These are phyloP conservation scores for Leccinum boreale DNA, from an alignment of 768 basidiomycete genomes.

Conservation along the genomic window DNA sequence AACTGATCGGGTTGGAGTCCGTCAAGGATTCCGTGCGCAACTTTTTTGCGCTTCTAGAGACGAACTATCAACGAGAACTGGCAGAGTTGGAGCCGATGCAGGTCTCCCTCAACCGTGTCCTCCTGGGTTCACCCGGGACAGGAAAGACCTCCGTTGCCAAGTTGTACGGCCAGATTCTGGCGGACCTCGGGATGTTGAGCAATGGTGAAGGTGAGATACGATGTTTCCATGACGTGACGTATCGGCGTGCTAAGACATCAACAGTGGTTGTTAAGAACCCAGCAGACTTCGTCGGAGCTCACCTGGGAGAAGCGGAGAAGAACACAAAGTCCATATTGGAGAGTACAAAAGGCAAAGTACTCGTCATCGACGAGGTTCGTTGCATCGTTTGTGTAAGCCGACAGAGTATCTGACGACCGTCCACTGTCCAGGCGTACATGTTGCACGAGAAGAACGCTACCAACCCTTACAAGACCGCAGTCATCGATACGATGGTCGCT, in stretches of 20 bases:
- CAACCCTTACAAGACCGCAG: constrained; percentile 62
- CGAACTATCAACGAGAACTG: constrained; percentile 62
- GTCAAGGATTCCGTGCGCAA: constrained; percentile 58
- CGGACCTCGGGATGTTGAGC: constrained; percentile 60
- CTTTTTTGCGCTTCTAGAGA: constrained; percentile 45
- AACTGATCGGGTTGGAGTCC: constrained; percentile 49
- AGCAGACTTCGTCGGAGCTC: constrained; percentile 60
- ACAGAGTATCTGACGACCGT: background rate
- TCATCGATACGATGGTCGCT: constrained; percentile 73
- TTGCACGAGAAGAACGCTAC: constrained; percentile 43
- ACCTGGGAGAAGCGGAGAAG: constrained; percentile 57
- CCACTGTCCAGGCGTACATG: constrained; percentile 61
- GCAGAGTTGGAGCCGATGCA: constrained; percentile 49
- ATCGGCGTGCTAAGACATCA: background rate
- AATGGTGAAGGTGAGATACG: constrained; percentile 61
- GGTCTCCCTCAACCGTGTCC: constrained; percentile 60
- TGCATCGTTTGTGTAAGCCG: background rate
- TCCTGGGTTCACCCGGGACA: constrained; percentile 67
- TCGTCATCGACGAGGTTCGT: constrained; percentile 68
- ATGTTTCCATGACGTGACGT: too few relatives aligned
- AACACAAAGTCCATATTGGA: constrained; percentile 65
- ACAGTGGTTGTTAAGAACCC: constrained; percentile 68
- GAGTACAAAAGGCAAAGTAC: constrained; percentile 58
- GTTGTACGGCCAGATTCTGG: constrained; percentile 62
- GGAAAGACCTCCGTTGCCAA: constrained; percentile 73